These are phyloP conservation scores for Colletotrichum karsti DNA, from an alignment of 2,329 filamentous ascomycete genomes.

Conservation along the genomic window DNA sequence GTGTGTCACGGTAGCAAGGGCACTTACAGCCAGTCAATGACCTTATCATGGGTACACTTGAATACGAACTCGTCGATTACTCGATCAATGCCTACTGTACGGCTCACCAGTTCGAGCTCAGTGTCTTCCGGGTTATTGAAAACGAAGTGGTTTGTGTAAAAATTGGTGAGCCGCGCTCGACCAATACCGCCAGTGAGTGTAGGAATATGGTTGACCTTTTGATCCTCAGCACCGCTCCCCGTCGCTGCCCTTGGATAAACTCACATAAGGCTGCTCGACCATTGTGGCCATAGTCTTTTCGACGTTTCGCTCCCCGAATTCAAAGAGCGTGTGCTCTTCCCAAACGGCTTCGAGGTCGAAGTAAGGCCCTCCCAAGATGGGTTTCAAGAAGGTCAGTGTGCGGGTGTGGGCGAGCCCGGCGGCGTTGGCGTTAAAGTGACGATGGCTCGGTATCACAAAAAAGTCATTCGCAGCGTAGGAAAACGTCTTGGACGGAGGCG, in stretches of 20 bases:
- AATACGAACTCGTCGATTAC: slow-evolving; percentile 77
- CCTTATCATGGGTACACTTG: slow-evolving; percentile 67
- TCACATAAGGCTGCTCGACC: slow-evolving; percentile 82
- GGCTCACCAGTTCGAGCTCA: slow-evolving; percentile 72
- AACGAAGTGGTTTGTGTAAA: slow-evolving; percentile 80
- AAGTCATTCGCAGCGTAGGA: slow-evolving; percentile 47
- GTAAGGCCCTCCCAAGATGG: slow-evolving; percentile 67
- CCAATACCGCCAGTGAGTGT: slow-evolving; percentile 75
- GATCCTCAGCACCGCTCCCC: neutral
- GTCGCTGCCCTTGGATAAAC: neutral
- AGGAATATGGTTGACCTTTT: slow-evolving; percentile 24
- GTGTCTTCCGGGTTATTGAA: slow-evolving; percentile 76
- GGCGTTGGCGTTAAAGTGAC: slow-evolving; percentile 58
- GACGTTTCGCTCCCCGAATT: slow-evolving; percentile 75
- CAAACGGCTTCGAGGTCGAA: slow-evolving; percentile 82
- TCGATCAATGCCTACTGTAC: slow-evolving; percentile 76
- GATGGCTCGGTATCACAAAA: slow-evolving; percentile 58
- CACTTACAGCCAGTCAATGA: slow-evolving; percentile 75
- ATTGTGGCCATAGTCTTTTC: slow-evolving; percentile 83
- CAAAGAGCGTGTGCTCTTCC: slow-evolving; percentile 79
- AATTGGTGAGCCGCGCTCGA: slow-evolving; percentile 66
- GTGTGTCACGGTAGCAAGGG: neutral
- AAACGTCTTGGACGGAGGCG: slow-evolving; percentile 40
- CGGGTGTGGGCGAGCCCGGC: slow-evolving; percentile 74
- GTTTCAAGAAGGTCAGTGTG: slow-evolving; percentile 71